phyloP scores from a whole-genome alignment of 768 basidiomycete genomes.

The Tremella yokohamensis region DNA sequence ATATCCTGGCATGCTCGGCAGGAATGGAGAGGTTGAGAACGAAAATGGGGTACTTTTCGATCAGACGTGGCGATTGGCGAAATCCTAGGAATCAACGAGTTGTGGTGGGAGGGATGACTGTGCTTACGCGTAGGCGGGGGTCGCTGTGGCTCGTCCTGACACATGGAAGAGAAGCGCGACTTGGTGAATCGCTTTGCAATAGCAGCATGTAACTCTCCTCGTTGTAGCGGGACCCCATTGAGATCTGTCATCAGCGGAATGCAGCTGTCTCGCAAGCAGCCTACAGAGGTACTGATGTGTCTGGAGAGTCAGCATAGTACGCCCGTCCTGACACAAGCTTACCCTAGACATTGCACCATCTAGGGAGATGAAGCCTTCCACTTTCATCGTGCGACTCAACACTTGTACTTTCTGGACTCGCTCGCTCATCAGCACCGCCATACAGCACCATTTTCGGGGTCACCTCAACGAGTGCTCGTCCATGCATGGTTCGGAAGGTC shows the following conservation, averaged over 20 bases:
- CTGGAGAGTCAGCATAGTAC: slow-evolving; percentile 55
- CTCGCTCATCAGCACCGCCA: slow-evolving; percentile 22
- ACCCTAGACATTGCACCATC: slow-evolving; percentile 73
- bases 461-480: slow-evolving; percentile 67
- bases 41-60: slow-evolving; percentile 75
- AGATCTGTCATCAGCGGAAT: slow-evolving; percentile 24
- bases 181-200: slow-evolving; percentile 27
- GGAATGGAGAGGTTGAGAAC: slow-evolving; percentile 73
- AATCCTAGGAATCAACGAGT: slow-evolving; percentile 45
- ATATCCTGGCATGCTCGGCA: slow-evolving; percentile 64
- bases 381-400: slow-evolving; percentile 56
- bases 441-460: slow-evolving; percentile 24
- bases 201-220: slow-evolving; percentile 26
- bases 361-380: slow-evolving; percentile 81
- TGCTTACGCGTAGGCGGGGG: background rate
- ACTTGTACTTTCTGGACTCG: slow-evolving; percentile 65
- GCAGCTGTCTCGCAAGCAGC: background rate
- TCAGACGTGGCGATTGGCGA: slow-evolving; percentile 73
- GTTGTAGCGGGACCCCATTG: slow-evolving; percentile 31
- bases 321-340: too few species aligned
- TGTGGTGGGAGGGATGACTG: background rate
- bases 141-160: background rate
- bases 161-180: slow-evolving; percentile 20
- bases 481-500: slow-evolving; percentile 71
- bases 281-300: slow-evolving; percentile 77